phyloP scores from a whole-genome alignment of 129 eudicot species.

The Dittrichia graveolens region DNA sequence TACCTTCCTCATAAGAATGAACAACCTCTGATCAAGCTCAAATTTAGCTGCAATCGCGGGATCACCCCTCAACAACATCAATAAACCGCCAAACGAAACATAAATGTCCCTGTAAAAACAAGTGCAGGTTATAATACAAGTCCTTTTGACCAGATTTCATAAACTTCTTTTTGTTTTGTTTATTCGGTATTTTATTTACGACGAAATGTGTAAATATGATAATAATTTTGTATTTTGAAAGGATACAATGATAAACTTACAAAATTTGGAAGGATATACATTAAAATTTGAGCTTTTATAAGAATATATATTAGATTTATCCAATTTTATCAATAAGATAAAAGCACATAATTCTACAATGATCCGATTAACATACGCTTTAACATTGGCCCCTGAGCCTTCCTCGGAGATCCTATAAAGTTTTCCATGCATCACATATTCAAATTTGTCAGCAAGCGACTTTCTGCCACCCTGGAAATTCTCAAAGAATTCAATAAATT shows the following conservation, averaged over 20 bases:
- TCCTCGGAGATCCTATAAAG: conserved; percentile 73
- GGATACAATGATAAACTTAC: too few species aligned
- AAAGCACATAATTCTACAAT: background rate
- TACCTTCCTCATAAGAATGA: conserved; percentile 90
- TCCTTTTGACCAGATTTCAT: background rate
- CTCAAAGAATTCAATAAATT: background rate
- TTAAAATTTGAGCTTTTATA: background rate
- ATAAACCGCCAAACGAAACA: conserved; percentile 86
- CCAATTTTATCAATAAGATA: background rate
- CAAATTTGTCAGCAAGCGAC: conserved; percentile 86
- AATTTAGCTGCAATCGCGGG: conserved; percentile 74
- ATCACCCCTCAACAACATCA: conserved; percentile 90
- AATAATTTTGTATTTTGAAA: too few species aligned
- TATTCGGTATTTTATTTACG: too few species aligned
- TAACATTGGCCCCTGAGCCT: conserved; percentile 54
- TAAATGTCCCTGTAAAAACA: conserved; percentile 62
- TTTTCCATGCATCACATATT: conserved; percentile 96
- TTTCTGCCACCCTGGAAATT: conserved; percentile 68
- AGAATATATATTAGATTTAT: background rate
- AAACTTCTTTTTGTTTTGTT: background rate
- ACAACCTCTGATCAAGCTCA: conserved; percentile 94
- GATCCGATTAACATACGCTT: conserved; percentile 57
- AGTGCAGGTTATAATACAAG: background rate
- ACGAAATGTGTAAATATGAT: too few species aligned
- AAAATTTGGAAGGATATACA: background rate